phyloP scores from a whole-genome alignment of 768 basidiomycete genomes.

The Podaxis sp. region DNA sequence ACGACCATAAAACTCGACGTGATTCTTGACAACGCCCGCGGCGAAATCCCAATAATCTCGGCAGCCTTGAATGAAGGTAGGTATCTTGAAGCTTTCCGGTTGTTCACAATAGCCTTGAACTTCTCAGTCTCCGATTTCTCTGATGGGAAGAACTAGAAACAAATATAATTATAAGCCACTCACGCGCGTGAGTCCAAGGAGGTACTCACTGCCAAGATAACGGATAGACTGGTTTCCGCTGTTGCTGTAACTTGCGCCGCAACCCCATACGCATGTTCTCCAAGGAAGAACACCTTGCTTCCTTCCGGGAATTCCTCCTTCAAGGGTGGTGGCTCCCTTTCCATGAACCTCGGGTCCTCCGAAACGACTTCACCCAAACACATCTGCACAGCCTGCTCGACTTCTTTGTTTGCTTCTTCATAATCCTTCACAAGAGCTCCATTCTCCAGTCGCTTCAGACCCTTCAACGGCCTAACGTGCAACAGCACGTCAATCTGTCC shows the following conservation, averaged over 20 bases:
- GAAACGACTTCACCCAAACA: conserved; percentile 74
- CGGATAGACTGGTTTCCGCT: conserved; percentile 66
- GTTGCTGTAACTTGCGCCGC: conserved; percentile 86
- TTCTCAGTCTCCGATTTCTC: conserved; percentile 77
- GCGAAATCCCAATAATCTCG: conserved; percentile 69
- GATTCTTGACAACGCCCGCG: conserved; percentile 83
- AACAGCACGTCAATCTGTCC: conserved; percentile 78
- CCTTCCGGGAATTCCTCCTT: conserved; percentile 88
- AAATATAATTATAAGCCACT: neutral
- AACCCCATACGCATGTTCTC: conserved; percentile 92
- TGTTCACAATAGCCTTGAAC: conserved; percentile 71
- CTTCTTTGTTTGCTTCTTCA: conserved; percentile 77
- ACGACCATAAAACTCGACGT: conserved; percentile 93
- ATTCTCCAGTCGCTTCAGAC: conserved; percentile 83
- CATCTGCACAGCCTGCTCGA: conserved; percentile 87
- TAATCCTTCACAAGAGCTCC: conserved; percentile 97
- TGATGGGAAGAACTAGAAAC: conserved; percentile 75
- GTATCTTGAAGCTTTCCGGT: conserved; percentile 53
- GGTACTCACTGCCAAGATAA: conserved; percentile 76
- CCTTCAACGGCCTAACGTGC: conserved; percentile 90
- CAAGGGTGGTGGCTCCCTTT: conserved; percentile 78
- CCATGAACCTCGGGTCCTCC: conserved; percentile 87
- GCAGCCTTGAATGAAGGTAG: conserved; percentile 78
- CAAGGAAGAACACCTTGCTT: conserved; percentile 93
- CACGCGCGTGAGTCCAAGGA: neutral